These are phyloP conservation scores for Epipyxis sp. DNA, from an alignment of 108 stramenopile species.

Conservation along the genomic window DNA sequence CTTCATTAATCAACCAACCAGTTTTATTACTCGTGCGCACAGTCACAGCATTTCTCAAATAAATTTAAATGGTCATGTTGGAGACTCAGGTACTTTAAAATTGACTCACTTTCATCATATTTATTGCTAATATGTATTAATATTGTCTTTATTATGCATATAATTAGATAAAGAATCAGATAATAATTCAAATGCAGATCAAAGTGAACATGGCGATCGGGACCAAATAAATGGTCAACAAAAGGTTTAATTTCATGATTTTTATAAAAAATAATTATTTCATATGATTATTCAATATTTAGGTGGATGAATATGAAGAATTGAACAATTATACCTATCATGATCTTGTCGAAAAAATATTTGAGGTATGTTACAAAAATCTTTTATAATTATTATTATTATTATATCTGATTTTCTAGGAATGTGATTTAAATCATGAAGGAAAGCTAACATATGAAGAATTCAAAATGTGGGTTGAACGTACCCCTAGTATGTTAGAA, in stretches of 20 bases:
- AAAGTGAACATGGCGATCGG: neutral
- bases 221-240: too few relatives aligned
- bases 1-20: too few relatives aligned
- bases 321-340: constrained; percentile 50
- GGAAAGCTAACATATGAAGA: constrained; percentile 50
- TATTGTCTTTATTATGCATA: neutral
- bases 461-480: constrained; percentile 49
- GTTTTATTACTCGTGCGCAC: too few relatives aligned
- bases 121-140: too few relatives aligned
- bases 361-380: constrained; percentile 55
- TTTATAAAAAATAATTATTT: too few relatives aligned
- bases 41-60: too few relatives aligned
- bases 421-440: constrained; percentile 57
- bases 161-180: neutral
- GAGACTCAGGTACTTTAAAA: too few relatives aligned
- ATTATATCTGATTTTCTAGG: constrained; percentile 54
- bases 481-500: constrained; percentile 43
- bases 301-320: constrained; percentile 26
- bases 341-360: constrained; percentile 54
- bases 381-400: neutral
- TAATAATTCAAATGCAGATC: neutral
- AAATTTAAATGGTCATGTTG: too few relatives aligned
- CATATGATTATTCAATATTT: too few relatives aligned
- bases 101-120: too few relatives aligned
- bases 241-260: too few relatives aligned